These are phyloP conservation scores for Rubia occidens DNA, from an alignment of 305 asterid species.

Conservation along the genomic window DNA sequence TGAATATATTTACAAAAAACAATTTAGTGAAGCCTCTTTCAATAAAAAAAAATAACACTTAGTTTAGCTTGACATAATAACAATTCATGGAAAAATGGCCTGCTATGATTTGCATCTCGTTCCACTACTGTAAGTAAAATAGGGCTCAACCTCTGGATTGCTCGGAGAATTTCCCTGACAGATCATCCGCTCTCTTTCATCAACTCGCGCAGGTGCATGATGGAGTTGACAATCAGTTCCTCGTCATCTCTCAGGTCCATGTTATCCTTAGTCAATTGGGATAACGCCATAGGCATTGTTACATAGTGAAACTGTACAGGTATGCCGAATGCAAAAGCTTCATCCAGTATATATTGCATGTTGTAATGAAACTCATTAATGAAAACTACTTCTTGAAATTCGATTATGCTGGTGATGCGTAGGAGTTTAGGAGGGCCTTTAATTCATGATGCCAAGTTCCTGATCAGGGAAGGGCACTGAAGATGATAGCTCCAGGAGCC, in stretches of 20 bases:
- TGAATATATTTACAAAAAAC: background rate
- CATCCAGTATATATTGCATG: conserved; percentile 23
- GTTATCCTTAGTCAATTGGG: conserved; percentile 31
- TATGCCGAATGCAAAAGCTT: conserved; percentile 31
- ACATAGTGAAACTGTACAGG: conserved; percentile 27
- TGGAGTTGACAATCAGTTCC: conserved; percentile 35
- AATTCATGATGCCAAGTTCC: conserved; percentile 20
- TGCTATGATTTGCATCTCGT: conserved; percentile 63
- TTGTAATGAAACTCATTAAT: conserved; percentile 21
- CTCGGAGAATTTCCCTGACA: conserved; percentile 38
- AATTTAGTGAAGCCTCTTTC: conserved; percentile 3
- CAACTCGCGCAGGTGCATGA: conserved; percentile 44
- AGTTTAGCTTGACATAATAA: background rate
- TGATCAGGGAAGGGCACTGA: conserved; percentile 44
- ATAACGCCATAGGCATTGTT: conserved; percentile 22
- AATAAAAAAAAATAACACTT: background rate
- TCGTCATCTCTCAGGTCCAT: conserved; percentile 33
- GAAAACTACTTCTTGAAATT: conserved; percentile 21
- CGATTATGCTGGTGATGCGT: conserved; percentile 37
- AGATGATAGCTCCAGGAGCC: conserved; percentile 37
- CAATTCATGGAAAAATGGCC: conserved; percentile 39
- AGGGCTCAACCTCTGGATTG: conserved; percentile 41
- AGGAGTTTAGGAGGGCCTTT: conserved; percentile 28
- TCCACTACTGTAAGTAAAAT: conserved; percentile 40
- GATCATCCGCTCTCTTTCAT: conserved; percentile 53